A percentile compares a stretch with the other conserved stretches of the same genome.
Evolutionary conservation across 768 basidiomycete species (phyloP).

Genomic region (Panaeolus papilionaceus): DNA sequence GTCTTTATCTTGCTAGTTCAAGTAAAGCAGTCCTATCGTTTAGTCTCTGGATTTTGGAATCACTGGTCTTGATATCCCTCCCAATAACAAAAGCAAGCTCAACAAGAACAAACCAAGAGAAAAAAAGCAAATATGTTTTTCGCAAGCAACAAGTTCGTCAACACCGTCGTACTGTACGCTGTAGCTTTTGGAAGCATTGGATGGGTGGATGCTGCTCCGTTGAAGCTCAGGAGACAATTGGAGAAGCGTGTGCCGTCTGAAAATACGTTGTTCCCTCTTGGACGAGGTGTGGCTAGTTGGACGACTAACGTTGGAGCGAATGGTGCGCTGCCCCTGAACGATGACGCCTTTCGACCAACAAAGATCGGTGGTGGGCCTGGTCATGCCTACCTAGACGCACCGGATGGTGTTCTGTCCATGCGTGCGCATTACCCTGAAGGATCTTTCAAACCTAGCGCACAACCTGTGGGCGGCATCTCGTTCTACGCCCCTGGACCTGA

Average conservation of each 20-base stretch:
- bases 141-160: conserved; percentile 8
- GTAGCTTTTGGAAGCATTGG: not conserved
- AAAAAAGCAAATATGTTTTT: conserved; percentile 3
- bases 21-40: conserved; percentile 16
- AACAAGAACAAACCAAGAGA: not conserved
- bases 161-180: not conserved
- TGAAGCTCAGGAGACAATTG: conserved; percentile 6
- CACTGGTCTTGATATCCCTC: conserved; percentile 5
- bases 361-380: conserved; percentile 19
- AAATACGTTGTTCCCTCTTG: conserved; percentile 23
- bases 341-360: conserved; percentile 22
- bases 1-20: conserved; percentile 16
- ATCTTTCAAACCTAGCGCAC: conserved; percentile 61
- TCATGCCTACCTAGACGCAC: conserved; percentile 38
- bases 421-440: conserved; percentile 59
- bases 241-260: not conserved
- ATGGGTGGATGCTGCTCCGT: not conserved
- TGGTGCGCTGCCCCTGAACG: conserved; percentile 20
- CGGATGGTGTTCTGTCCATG: conserved; percentile 52
- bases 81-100: conserved; percentile 2
- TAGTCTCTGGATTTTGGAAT: conserved; percentile 4
- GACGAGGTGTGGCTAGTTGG: conserved; percentile 23
- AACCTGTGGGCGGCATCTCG: conserved; percentile 66
- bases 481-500: conserved; percentile 69
- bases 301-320: conserved; percentile 22